phyloP scores from a whole-genome alignment of 1,284 basidiomycete genomes.

The Neolentinus lepideus region DNA sequence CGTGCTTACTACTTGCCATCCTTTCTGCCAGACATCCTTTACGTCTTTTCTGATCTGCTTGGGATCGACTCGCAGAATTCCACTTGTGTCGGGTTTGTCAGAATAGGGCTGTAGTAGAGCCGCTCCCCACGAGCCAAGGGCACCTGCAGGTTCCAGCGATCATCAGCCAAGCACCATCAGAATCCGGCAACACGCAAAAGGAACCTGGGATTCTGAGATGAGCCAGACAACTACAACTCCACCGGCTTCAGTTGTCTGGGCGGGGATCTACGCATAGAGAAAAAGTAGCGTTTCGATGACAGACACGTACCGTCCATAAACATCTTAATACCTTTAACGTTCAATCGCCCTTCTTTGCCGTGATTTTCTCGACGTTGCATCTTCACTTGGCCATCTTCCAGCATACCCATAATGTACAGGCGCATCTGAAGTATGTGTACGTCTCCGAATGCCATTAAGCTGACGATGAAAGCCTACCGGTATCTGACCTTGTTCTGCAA shows the following conservation, averaged over 20 bases:
- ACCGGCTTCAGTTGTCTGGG: too few relatives aligned
- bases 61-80: conserved; percentile 58
- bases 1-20: conserved; percentile 64
- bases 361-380: conserved; percentile 57
- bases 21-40: conserved; percentile 58
- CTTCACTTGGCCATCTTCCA: conserved; percentile 58
- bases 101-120: conserved; percentile 83
- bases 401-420: conserved; percentile 71
- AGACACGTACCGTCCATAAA: conserved; percentile 59
- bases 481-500: conserved; percentile 50
- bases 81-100: conserved; percentile 65
- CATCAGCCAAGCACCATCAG: neutral
- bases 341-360: conserved; percentile 56
- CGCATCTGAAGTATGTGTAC: conserved; percentile 41
- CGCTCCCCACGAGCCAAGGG: conserved; percentile 88
- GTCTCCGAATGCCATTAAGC: neutral
- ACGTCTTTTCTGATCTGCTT: conserved; percentile 48
- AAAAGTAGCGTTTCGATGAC: too few relatives aligned
- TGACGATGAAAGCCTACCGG: conserved; percentile 38
- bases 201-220: too few relatives aligned
- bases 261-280: too few relatives aligned
- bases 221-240: too few relatives aligned
- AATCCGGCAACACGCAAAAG: neutral
- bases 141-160: conserved; percentile 37
- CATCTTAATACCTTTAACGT: conserved; percentile 76